Evolutionary conservation across 805 yeast genomes (phyloP), one percentile per base, ranked within the genome.

Genomic region (Lipomyces orientalis): DNA sequence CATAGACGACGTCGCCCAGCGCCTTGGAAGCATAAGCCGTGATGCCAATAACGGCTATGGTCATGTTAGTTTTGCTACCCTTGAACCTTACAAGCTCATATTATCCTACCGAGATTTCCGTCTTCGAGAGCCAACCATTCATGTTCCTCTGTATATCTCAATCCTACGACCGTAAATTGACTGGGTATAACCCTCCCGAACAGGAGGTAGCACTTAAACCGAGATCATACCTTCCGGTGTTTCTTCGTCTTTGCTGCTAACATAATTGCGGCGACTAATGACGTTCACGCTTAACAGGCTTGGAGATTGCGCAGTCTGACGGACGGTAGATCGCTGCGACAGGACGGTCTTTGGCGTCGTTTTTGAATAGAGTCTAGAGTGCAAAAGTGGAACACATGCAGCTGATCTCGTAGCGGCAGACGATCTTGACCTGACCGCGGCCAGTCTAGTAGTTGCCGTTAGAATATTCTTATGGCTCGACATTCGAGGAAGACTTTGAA

Each of bases 11-110:
- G 80, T 95, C 99, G 57, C 99, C 99, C 69, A 95, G 86, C 7
- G 98, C 97, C 76, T 93, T 97, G 29, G 97, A 89, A 22, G 99
- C 99, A 77, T 95, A 93, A 75, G 86, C 87, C 66, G 99, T 93
- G 79, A 95, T 92, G 37, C 99, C 99, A 64, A 94, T 25, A 34
- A 68, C 64, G 19, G 61, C 68, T 62, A 43, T 22, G 14, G 83
- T 75, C 88, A 93, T 1, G 94, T 80, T 19, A 54, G 9, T 29
- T 31, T 31, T 16, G n/a, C 39, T n/a, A 22, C 34, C 22, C 8
- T 12, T 4, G 46, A 33, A 37, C 62, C 60, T n/a, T 49, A 29
- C 16, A 19, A 59, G 3, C 55, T 19, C 54, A 19, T 49, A 6
- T 16, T 2, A 31, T 2, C 71, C 12, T 58, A 66, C 72, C 90